These are phyloP conservation scores for Pleomassaria siparia DNA, from an alignment of 2,329 filamentous ascomycete species.

Conservation along the genomic window DNA sequence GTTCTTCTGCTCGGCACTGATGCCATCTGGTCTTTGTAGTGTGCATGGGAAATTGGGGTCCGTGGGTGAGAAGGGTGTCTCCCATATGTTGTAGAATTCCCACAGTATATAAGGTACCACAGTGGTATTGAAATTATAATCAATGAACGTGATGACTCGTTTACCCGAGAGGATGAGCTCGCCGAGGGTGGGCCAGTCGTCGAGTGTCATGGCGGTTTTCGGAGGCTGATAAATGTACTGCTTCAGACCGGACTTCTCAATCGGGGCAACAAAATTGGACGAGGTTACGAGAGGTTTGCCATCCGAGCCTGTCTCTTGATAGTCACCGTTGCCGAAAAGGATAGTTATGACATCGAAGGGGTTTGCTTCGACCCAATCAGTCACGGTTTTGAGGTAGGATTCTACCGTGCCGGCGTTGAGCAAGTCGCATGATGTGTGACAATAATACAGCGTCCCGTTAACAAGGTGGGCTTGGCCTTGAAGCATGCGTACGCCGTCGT, in stretches of 20 bases:
- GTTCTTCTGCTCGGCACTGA: slow-evolving; percentile 54
- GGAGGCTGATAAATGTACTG: slow-evolving; percentile 76
- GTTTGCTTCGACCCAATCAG: slow-evolving; percentile 71
- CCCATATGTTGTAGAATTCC: slow-evolving; percentile 88
- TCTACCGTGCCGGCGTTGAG: slow-evolving; percentile 81
- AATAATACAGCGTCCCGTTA: slow-evolving; percentile 71
- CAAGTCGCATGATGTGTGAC: slow-evolving; percentile 83
- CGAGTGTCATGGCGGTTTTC: slow-evolving; percentile 70
- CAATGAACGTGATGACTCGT: slow-evolving; percentile 44
- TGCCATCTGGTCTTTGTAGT: slow-evolving; percentile 71
- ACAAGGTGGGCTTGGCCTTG: slow-evolving; percentile 62
- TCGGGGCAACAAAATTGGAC: slow-evolving; percentile 64
- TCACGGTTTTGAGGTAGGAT: slow-evolving; percentile 70
- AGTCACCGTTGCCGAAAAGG: slow-evolving; percentile 76
- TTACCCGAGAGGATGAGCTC: slow-evolving; percentile 51
- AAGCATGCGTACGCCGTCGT: slow-evolving; percentile 48
- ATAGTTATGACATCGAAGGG: slow-evolving; percentile 91
- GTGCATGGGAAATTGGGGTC: slow-evolving; percentile 73
- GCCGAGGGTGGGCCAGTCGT: slow-evolving; percentile 84
- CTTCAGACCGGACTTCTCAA: slow-evolving; percentile 71
- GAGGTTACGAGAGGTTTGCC: slow-evolving; percentile 60
- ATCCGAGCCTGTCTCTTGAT: slow-evolving; percentile 24
- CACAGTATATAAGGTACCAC: slow-evolving; percentile 83
- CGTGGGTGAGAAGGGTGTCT: slow-evolving; percentile 81
- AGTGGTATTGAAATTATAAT: slow-evolving; percentile 67